Base-by-base conservation (phyloP, 345 rosid genomes). In the Camelina laxa region DNA sequence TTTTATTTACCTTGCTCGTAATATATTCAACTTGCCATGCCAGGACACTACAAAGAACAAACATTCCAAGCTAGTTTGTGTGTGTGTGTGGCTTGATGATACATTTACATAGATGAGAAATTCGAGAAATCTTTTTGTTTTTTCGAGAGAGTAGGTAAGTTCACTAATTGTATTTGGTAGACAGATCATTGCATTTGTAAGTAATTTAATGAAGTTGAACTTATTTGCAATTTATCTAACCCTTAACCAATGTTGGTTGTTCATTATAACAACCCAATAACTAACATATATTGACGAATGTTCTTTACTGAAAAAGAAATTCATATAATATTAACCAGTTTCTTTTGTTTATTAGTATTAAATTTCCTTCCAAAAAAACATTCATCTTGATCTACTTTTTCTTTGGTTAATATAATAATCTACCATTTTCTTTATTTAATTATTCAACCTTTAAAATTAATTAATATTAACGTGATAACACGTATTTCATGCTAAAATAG, bases 181-280 rank as follows among this genome's bases (percentile, higher is more conserved):
- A 51, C 54, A 60, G 30, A 68, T 75, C 39, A 67, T 68, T 60
- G 48, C 62, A 67, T 75, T 56, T 75, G 69, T n/a, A n/a, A n/a
- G n/a, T n/a, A n/a, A n/a, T n/a, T n/a, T n/a, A n/a, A n/a, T n/a
- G n/a, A n/a, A n/a, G n/a, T n/a, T n/a, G n/a, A n/a, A n/a, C n/a
- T n/a, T n/a, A n/a, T n/a, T n/a, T n/a, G n/a, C n/a, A n/a, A n/a
- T n/a, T n/a, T n/a, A n/a, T n/a, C n/a, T n/a, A n/a, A n/a, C n/a
- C n/a, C n/a, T n/a, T n/a, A n/a, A n/a, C n/a, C n/a, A n/a, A n/a
- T n/a, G n/a, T n/a, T n/a, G n/a, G n/a, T 74, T 73, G 70, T 58
- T 68, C 20, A 60, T 75, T 67, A n/a, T n/a, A 75, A 67, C 73
- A 59, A 67, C 79, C 62, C 73, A 67, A 67, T 49, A n/a, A 75